Evolutionary conservation across 805 yeast species (phyloP), one percentile per base, ranked within the genome.

Genomic region (Lachancea lanzarotensis): DNA sequence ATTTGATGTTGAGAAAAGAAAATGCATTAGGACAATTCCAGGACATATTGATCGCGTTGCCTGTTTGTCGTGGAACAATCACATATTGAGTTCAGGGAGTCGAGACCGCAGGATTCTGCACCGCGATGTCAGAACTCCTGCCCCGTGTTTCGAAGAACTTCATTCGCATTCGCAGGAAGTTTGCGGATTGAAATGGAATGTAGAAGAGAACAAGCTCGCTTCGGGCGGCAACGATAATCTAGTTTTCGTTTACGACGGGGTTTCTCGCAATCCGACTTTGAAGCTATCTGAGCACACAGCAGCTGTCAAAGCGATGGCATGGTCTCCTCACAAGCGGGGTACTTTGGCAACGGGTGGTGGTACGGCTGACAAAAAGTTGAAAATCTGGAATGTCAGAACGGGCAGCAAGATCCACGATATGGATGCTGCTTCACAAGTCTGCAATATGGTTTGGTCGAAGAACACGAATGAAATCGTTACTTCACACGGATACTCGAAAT

Each of bases 291-390:
- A 88, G 51, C 98, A 93, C 62, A 79, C 77, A 15, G 97, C 98
- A 1, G 98, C 98, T 0, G 95, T 93, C 2, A 93, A 93, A 66
- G 98, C 98, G 0, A 75, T 93, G 43, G 86, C 95, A 1, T 93
- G 98, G 98, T 85, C 95, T 1, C 98, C 98, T 2, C 98, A 93
- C 60, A 96, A 88, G 60, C 71, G 97, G 45, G 97, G 98, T 1
- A 74, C 90, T 2, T 65, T 93, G 45, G 98, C 98, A 1, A 78
- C 93, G 1, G 98, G 98, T 13, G 98, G 98, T 16, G 98, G 98
- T 31, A 89, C 98, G 0, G 90, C 95, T 1, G 98, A 93, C 65
- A 79, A 91, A 46, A 75, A 82, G 33, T 83, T 93, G 54, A 86
- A 90, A 63, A 79, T 89, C 19, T 93, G 98, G 98, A 93, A 90